phyloP scores from a whole-genome alignment of 257 asterid genomes.

The Primulina tabacum region DNA sequence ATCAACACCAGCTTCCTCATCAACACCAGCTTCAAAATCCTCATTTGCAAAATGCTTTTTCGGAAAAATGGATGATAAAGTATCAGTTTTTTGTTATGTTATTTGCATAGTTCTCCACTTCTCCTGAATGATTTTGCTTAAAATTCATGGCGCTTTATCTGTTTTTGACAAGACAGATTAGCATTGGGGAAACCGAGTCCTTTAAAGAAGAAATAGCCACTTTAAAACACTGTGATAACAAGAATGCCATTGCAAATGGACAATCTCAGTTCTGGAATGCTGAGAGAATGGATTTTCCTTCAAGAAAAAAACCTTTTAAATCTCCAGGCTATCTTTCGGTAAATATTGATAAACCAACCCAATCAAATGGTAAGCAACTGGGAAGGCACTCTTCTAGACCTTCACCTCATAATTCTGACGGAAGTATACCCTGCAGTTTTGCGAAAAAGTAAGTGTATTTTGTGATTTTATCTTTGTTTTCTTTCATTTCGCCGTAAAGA shows the following conservation, averaged over 20 bases:
- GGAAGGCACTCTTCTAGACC: conserved; percentile 29
- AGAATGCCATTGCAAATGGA: conserved; percentile 27
- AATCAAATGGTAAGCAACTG: conserved; percentile 33
- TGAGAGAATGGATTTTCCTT: conserved; percentile 33
- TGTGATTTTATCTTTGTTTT: conserved; percentile 15
- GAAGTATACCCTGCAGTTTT: conserved; percentile 27
- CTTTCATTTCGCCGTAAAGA: conserved; percentile 10
- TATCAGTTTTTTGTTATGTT: conserved; percentile 29
- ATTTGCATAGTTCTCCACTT: conserved; percentile 23
- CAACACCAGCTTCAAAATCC: conserved; percentile 30
- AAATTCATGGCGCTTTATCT: conserved; percentile 23
- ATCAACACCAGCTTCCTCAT: conserved; percentile 27
- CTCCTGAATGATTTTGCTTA: conserved; percentile 25
- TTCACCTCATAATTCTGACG: conserved; percentile 34
- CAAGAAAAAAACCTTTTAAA: conserved; percentile 45
- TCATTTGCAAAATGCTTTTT: conserved; percentile 34
- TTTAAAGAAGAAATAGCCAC: conserved; percentile 43
- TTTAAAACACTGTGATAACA: conserved; percentile 29
- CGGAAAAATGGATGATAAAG: conserved; percentile 44
- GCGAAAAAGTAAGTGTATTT: conserved; percentile 42
- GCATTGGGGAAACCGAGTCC: conserved; percentile 24
- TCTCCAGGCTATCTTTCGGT: conserved; percentile 41
- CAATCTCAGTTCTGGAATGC: conserved; percentile 26
- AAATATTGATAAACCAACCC: conserved; percentile 31
- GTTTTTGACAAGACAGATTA: conserved; percentile 38